These are phyloP conservation scores for Nakataea oryzae DNA, from an alignment of 2,329 filamentous ascomycete species.

Conservation along the genomic window DNA sequence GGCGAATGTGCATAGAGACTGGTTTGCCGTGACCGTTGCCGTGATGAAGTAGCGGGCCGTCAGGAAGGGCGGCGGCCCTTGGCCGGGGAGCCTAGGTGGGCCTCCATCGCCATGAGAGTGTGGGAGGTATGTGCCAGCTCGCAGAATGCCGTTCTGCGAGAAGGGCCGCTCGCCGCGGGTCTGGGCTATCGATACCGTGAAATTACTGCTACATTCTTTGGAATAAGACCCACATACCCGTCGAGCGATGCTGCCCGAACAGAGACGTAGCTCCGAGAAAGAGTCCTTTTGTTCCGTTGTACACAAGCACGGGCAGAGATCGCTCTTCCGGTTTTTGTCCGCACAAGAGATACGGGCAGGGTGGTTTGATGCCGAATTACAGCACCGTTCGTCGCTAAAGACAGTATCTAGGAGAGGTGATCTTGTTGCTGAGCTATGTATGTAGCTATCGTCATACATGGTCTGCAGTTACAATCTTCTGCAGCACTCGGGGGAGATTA, in stretches of 20 bases:
- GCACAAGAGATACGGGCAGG: neutral
- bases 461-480: no score
- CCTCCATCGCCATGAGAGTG: neutral
- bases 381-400: neutral
- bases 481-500: neutral
- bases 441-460: neutral
- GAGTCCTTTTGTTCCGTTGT: neutral
- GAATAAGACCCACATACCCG: neutral
- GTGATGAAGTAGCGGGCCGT: neutral
- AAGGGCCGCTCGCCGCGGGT: neutral
- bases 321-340: neutral
- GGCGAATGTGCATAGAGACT: neutral
- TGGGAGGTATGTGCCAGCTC: neutral
- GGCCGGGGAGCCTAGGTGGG: neutral
- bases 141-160: neutral
- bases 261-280: neutral
- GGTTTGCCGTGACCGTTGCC: neutral
- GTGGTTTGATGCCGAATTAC: neutral
- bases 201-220: neutral
- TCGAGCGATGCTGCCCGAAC: neutral
- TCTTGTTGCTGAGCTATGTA: neutral
- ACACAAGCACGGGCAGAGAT: neutral
- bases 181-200: neutral
- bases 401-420: neutral
- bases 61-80: neutral